Conservation (phyloP, 495 filamentous ascomycete species). For the Hyaloscypha finlandica region DNA sequence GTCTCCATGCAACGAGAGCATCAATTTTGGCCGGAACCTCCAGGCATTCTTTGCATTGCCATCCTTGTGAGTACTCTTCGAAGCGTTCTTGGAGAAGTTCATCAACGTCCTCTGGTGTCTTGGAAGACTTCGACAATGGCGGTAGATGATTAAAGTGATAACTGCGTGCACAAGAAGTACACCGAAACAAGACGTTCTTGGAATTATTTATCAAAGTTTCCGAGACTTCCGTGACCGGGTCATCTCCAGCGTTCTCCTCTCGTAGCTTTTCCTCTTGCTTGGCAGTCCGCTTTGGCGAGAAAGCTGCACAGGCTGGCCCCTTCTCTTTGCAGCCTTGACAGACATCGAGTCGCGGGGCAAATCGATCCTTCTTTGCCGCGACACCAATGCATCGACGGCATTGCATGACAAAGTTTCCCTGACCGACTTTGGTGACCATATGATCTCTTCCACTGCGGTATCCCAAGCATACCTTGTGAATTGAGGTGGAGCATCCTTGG, state of each 20-base stretch:
- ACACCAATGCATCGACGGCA: slow-evolving; percentile 80
- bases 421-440: slow-evolving; percentile 85
- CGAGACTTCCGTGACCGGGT: slow-evolving; percentile 69
- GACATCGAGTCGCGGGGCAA: slow-evolving; percentile 64
- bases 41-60: slow-evolving; percentile 76
- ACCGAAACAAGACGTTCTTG: slow-evolving; percentile 80
- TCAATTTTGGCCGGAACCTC: slow-evolving; percentile 55
- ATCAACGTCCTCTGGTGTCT: slow-evolving; percentile 40
- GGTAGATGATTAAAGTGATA: slow-evolving; percentile 85
- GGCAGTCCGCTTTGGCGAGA: slow-evolving; percentile 65
- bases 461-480: slow-evolving; percentile 82
- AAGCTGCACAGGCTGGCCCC: slow-evolving; percentile 67
- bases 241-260: slow-evolving; percentile 71
- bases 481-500: slow-evolving; percentile 84
- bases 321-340: slow-evolving; percentile 68
- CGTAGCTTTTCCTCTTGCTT: slow-evolving; percentile 82
- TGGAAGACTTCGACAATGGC: slow-evolving; percentile 35
- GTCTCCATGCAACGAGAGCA: slow-evolving; percentile 84
- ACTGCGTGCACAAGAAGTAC: slow-evolving; percentile 70
- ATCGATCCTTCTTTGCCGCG: slow-evolving; percentile 63
- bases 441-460: slow-evolving; percentile 74
- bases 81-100: slow-evolving; percentile 51
- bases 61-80: slow-evolving; percentile 63
- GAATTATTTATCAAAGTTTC: slow-evolving; percentile 68
- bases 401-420: slow-evolving; percentile 81